A percentile compares a stretch with the other conserved stretches of the same genome.
Conservation (phyloP, 2,329 filamentous ascomycete species). For the Sporothrix pseudoabietina region DNA sequence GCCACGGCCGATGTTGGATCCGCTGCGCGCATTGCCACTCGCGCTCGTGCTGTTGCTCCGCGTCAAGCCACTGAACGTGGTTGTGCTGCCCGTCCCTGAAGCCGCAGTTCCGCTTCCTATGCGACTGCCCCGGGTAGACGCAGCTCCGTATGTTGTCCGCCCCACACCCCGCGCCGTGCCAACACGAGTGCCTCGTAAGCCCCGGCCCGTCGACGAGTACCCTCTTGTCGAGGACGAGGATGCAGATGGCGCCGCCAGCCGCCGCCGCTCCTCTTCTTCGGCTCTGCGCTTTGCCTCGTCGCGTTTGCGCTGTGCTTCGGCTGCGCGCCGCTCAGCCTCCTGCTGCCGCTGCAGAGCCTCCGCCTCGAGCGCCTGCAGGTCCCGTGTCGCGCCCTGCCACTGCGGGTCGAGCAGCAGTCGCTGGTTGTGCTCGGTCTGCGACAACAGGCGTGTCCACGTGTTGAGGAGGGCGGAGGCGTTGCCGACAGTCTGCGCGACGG, state of each 20-base stretch:
- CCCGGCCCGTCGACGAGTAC: conserved; percentile 7
- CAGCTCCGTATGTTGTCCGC: conserved; percentile 17
- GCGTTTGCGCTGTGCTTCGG: conserved; percentile 75
- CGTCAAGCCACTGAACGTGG: conserved; percentile 29
- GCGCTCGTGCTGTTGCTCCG: conserved; percentile 20
- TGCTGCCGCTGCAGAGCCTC: conserved; percentile 74
- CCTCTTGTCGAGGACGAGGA: conserved; percentile 23
- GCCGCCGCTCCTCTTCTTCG: conserved; percentile 61
- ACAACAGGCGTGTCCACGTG: conserved; percentile 94
- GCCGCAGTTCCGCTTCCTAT: not conserved
- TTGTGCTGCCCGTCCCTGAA: conserved; percentile 12
- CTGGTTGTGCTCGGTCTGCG: conserved; percentile 97
- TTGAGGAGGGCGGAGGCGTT: conserved; percentile 88
- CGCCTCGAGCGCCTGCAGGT: conserved; percentile 82
- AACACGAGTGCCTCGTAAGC: conserved; percentile 16
- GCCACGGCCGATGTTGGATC: conserved; percentile 51
- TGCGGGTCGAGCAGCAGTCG: conserved; percentile 82
- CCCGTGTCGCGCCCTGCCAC: conserved; percentile 87
- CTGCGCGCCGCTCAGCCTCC: conserved; percentile 73
- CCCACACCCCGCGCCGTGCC: conserved; percentile 16
- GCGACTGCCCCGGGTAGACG: conserved; percentile 9
- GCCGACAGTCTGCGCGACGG: conserved; percentile 79
- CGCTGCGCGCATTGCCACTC: conserved; percentile 32
- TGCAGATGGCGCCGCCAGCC: conserved; percentile 35
- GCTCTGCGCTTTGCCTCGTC: conserved; percentile 68